Evolutionary conservation across 345 rosid genomes (phyloP).

Genomic region (Carallia brachiata): DNA sequence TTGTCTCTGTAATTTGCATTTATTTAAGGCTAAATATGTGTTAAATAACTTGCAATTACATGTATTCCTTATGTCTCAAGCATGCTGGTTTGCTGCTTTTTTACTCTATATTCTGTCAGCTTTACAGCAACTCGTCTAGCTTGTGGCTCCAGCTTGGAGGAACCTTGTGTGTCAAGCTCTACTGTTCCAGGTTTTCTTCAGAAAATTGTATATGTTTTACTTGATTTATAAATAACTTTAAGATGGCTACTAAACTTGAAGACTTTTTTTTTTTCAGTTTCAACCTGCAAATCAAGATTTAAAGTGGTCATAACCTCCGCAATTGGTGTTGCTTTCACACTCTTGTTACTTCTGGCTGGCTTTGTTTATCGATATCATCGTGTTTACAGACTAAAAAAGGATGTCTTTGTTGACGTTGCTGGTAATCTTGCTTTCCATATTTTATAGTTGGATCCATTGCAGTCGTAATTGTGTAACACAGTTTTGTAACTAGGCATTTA

Average conservation of each 20-base stretch:
- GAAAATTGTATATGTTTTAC: neutral
- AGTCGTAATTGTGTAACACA: neutral
- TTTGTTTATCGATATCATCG: slow-evolving; percentile 48
- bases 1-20: too few species aligned
- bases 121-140: slow-evolving; percentile 62
- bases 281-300: slow-evolving; percentile 57
- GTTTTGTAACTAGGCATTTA: neutral
- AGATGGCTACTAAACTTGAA: neutral
- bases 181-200: slow-evolving; percentile 52
- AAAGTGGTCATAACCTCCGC: slow-evolving; percentile 47
- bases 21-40: too few species aligned
- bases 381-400: slow-evolving; percentile 39
- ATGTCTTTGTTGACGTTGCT: slow-evolving; percentile 68
- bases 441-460: neutral
- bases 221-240: neutral
- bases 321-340: slow-evolving; percentile 50
- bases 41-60: neutral
- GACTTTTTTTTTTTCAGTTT: slow-evolving; percentile 40
- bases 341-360: slow-evolving; percentile 48
- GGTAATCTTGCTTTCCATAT: slow-evolving; percentile 38
- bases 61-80: neutral
- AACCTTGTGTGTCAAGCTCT: slow-evolving; percentile 62
- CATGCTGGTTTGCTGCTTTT: neutral
- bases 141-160: slow-evolving; percentile 65
- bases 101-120: slow-evolving; percentile 38